Conservation (phyloP, 768 basidiomycete species). For the Trichaptum fuscoviolaceum region DNA sequence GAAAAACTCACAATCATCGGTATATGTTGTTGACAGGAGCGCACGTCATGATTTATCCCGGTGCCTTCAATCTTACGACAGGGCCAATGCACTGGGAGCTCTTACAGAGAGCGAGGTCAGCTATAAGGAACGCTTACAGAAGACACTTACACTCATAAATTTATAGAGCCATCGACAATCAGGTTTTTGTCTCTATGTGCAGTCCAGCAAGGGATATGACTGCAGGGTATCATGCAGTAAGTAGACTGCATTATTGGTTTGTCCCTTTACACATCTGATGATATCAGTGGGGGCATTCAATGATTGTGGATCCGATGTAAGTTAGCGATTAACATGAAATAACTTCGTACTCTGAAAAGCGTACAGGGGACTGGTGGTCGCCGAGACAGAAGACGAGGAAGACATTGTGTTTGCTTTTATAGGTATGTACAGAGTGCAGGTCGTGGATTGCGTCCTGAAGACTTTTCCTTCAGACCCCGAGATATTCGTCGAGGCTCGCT, state of each 20-base stretch:
- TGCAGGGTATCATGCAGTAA: conserved; percentile 83
- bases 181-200: conserved; percentile 94
- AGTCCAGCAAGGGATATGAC: conserved; percentile 84
- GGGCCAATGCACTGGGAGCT: conserved; percentile 97
- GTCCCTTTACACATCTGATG: not conserved
- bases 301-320: conserved; percentile 87
- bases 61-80: conserved; percentile 93
- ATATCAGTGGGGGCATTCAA: conserved; percentile 80
- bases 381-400: conserved; percentile 71
- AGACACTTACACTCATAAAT: not conserved
- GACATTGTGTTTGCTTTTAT: conserved; percentile 76
- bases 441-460: conserved; percentile 1
- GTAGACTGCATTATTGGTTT: conserved; percentile 20
- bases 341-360: not conserved
- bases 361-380: conserved; percentile 66
- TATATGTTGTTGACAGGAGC: conserved; percentile 49
- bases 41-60: conserved; percentile 85
- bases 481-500: conserved; percentile 57
- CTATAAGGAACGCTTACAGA: conserved; percentile 14
- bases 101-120: conserved; percentile 78
- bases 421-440: conserved; percentile 45
- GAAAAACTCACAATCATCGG: not conserved
- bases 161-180: conserved; percentile 90
- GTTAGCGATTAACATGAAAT: conserved; percentile 20
- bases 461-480: conserved; percentile 48